phyloP scores from a whole-genome alignment of 2,329 filamentous ascomycete species.

The Dactylella cylindrospora region DNA sequence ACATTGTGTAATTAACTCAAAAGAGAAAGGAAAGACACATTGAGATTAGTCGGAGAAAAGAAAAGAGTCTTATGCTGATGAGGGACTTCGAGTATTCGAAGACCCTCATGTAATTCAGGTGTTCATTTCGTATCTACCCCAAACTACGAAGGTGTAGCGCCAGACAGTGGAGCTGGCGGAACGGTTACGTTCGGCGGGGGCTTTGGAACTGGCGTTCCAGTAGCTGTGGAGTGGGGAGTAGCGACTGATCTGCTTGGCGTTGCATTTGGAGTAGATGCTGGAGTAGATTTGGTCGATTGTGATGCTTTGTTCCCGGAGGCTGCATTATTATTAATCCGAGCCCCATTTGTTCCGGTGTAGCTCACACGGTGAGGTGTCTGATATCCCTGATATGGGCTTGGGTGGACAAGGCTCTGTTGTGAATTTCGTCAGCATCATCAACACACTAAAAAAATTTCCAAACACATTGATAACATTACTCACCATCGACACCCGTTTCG shows the following conservation, averaged over 20 bases:
- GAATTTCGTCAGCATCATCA: constrained; percentile 1
- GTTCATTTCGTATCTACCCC: not conserved
- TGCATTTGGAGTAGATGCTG: not conserved
- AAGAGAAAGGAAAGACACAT: not conserved
- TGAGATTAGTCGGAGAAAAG: no score
- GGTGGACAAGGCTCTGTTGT: constrained; percentile 32
- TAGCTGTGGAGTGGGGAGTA: not conserved
- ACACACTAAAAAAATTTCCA: not conserved
- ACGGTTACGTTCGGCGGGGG: constrained; percentile 11
- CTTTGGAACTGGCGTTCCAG: not conserved
- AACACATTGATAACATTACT: no score
- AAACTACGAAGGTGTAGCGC: constrained; percentile 31
- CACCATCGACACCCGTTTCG: no score
- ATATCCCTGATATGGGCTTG: constrained; percentile 23
- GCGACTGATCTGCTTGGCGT: not conserved
- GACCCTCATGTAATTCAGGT: not conserved
- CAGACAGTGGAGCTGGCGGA: constrained; percentile 12
- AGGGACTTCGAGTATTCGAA: not conserved
- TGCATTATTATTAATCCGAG: constrained; percentile 1
- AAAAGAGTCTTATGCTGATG: not conserved
- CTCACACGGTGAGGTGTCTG: constrained; percentile 35
- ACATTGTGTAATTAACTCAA: not conserved
- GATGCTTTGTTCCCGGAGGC: constrained; percentile 1
- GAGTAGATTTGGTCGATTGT: not conserved
- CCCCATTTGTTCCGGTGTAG: constrained; percentile 10